These are phyloP conservation scores for Talaromyces sp. DNA, from an alignment of 2,329 filamentous ascomycete genomes.

Conservation along the genomic window DNA sequence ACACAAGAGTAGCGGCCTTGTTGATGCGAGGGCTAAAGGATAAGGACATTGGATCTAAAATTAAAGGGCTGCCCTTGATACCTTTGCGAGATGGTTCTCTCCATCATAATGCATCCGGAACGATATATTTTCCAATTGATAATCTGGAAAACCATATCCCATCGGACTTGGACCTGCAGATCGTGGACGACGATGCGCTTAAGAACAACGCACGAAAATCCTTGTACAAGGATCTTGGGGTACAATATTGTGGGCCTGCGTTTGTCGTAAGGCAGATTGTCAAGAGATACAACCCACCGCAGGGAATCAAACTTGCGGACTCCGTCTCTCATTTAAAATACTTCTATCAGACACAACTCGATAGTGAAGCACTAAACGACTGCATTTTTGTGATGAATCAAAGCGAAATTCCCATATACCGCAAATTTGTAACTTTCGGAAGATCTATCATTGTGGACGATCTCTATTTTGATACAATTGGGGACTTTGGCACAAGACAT, in stretches of 20 bases:
- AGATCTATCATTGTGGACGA: background rate
- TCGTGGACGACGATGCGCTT: background rate
- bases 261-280: background rate
- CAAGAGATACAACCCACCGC: slow-evolving; percentile 2
- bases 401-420: background rate
- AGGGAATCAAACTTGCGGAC: background rate
- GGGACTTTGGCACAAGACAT: slow-evolving; percentile 8
- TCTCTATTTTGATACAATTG: slow-evolving; percentile 10
- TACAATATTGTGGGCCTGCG: background rate
- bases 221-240: background rate
- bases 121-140: background rate
- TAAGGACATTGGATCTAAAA: background rate
- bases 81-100: background rate
- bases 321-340: slow-evolving; percentile 11
- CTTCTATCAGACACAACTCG: background rate
- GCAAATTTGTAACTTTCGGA: background rate
- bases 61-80: background rate
- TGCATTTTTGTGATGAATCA: background rate
- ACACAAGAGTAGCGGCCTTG: background rate
- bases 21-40: background rate
- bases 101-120: background rate
- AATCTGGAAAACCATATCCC: background rate
- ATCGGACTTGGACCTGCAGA: background rate
- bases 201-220: background rate
- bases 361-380: background rate